Conservation (phyloP, 129 eudicot species). For the Flaveria bidentis region DNA sequence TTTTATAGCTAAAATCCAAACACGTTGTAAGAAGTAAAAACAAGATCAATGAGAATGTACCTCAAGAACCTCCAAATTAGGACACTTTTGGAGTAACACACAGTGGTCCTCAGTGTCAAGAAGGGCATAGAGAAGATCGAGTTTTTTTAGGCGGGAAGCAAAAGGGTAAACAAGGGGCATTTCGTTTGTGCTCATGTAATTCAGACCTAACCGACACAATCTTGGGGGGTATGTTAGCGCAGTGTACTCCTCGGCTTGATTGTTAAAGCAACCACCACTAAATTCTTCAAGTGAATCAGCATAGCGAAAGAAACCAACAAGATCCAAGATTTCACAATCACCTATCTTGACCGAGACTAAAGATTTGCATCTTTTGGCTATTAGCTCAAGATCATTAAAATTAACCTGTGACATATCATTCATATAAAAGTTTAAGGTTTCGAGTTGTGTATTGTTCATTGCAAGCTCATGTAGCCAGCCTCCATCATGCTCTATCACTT, state of each 20-base stretch:
- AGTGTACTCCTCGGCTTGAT: conserved; percentile 48
- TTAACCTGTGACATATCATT: conserved; percentile 51
- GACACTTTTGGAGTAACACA: conserved; percentile 59
- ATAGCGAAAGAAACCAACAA: conserved; percentile 54
- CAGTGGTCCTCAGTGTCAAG: conserved; percentile 78
- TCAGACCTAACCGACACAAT: conserved; percentile 63
- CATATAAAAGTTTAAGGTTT: conserved; percentile 70
- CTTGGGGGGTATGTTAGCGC: conserved; percentile 47
- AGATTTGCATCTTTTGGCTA: conserved; percentile 63
- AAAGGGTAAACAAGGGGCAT: conserved; percentile 65
- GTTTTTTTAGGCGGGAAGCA: conserved; percentile 55
- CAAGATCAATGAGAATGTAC: conserved; percentile 35
- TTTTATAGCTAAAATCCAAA: not conserved
- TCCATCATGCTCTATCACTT: conserved; percentile 53
- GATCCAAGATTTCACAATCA: conserved; percentile 63
- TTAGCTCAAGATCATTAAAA: conserved; percentile 60
- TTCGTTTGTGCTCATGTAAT: conserved; percentile 63
- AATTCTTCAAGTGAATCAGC: conserved; percentile 76
- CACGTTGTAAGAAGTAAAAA: not conserved
- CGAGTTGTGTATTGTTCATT: conserved; percentile 63
- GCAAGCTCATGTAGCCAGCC: conserved; percentile 84
- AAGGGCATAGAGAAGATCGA: conserved; percentile 76
- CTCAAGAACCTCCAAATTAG: conserved; percentile 90
- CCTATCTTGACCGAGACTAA: conserved; percentile 64
- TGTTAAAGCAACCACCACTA: conserved; percentile 65